Conservation (phyloP, 805 yeast species). For the Lipomyces japonicus region DNA sequence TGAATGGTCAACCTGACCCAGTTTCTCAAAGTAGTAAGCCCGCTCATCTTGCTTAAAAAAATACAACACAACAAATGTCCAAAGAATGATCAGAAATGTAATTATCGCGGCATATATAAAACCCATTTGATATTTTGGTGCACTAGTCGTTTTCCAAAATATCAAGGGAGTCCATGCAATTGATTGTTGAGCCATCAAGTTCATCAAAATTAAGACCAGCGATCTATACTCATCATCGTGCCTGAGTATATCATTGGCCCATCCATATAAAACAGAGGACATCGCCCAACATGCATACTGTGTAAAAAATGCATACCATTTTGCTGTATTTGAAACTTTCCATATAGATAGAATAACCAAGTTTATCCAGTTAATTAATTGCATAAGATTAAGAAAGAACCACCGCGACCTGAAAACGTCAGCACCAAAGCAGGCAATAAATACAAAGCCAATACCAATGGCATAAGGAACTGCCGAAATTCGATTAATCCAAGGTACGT, state of each 20-base stretch:
- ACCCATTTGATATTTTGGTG: constrained; percentile 34
- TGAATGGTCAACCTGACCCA: constrained; percentile 1
- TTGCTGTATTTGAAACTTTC: constrained; percentile 52
- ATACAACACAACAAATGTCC: constrained; percentile 42
- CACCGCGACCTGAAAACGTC: constrained; percentile 53
- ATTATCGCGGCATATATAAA: constrained; percentile 30
- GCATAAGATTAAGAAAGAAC: constrained; percentile 53
- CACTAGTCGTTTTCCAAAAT: constrained; percentile 41
- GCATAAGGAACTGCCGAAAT: constrained; percentile 57
- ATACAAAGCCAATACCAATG: constrained; percentile 48
- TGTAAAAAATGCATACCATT: constrained; percentile 58
- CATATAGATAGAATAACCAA: constrained; percentile 53
- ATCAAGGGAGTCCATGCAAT: constrained; percentile 52
- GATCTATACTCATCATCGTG: constrained; percentile 53
- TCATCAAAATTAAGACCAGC: constrained; percentile 50
- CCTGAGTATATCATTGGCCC: constrained; percentile 57
- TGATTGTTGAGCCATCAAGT: constrained; percentile 50
- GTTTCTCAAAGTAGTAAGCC: constrained; percentile 10
- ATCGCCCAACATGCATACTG: constrained; percentile 59
- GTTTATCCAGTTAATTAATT: constrained; percentile 50
- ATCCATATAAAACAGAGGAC: constrained; percentile 57
- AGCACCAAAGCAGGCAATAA: constrained; percentile 37
- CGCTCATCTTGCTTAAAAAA: constrained; percentile 53
- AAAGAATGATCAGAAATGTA: constrained; percentile 25
- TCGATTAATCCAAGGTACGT: constrained; percentile 47